A percentile compares a stretch with the other conserved stretches of the same genome.
phyloP scores from a whole-genome alignment of 2,329 filamentous ascomycete species.

The Leptographium radiaticola region DNA sequence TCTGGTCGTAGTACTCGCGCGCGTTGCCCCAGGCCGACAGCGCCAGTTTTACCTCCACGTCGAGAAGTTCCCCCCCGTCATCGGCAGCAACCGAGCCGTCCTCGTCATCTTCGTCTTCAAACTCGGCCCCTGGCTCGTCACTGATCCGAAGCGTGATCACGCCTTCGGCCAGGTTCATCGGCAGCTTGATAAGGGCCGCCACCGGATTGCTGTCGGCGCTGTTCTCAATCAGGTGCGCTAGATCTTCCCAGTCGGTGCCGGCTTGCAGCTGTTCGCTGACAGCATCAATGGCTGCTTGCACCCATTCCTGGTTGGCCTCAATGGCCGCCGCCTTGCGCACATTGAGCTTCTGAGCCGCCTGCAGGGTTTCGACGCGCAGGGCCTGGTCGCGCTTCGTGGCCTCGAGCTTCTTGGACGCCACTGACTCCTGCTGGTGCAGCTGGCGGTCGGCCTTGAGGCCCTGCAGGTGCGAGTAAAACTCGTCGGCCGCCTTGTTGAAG shows the following conservation, averaged over 20 bases:
- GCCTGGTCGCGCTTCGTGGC: conserved; percentile 73
- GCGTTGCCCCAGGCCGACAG: conserved; percentile 83
- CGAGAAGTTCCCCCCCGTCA: conserved; percentile 40
- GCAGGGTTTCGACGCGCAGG: conserved; percentile 71
- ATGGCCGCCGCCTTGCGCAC: conserved; percentile 82
- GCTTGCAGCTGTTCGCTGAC: conserved; percentile 85
- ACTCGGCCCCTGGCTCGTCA: conserved; percentile 49
- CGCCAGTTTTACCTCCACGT: conserved; percentile 73
- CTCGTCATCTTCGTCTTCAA: conserved; percentile 45
- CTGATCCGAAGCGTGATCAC: conserved; percentile 67
- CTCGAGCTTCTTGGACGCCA: conserved; percentile 73
- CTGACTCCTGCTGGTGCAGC: conserved; percentile 67
- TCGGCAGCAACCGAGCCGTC: conserved; percentile 46
- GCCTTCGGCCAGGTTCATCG: conserved; percentile 83
- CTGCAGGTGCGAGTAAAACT: conserved; percentile 95
- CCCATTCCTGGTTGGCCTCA: conserved; percentile 77
- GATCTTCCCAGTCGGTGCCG: conserved; percentile 96
- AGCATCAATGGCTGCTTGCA: conserved; percentile 85
- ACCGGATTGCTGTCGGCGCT: conserved; percentile 79
- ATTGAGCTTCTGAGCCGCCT: conserved; percentile 71
- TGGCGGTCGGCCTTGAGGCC: conserved; percentile 81
- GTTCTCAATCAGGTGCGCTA: conserved; percentile 74
- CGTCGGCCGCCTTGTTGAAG: conserved; percentile 89
- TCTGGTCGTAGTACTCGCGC: conserved; percentile 82
- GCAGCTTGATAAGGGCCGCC: conserved; percentile 73